These are phyloP conservation scores for Lotus japonicus DNA, from an alignment of 306 rosid genomes.

Conservation along the genomic window DNA sequence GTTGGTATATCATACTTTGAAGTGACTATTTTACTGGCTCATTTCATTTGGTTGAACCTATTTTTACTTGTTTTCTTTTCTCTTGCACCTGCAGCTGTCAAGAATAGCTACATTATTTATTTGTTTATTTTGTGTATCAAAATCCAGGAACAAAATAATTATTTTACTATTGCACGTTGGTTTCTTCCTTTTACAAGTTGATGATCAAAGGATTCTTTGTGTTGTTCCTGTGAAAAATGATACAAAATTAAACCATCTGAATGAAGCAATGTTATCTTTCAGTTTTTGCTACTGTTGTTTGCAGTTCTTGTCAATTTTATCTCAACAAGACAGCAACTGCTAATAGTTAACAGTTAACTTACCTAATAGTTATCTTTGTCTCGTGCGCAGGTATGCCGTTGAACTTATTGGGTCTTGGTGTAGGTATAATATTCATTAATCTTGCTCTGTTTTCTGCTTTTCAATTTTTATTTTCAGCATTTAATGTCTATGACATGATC, in stretches of 20 bases:
- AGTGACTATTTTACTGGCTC: not conserved
- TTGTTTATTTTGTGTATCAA: not conserved
- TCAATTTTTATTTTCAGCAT: not conserved
- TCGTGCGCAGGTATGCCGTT: conserved; percentile 72
- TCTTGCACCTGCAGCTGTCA: not conserved
- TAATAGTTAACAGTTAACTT: too few relatives aligned
- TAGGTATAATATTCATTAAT: conserved; percentile 42
- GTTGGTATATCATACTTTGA: conserved; percentile 2
- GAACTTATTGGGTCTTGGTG: conserved; percentile 88
- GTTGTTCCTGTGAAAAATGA: not conserved
- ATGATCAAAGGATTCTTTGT: not conserved
- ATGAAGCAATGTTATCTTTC: not conserved
- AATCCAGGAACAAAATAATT: not conserved
- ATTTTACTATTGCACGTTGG: not conserved
- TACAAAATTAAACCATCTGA: not conserved
- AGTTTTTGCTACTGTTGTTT: not conserved
- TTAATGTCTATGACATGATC: not conserved
- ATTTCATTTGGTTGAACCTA: not conserved
- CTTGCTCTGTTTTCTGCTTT: conserved; percentile 5
- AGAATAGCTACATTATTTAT: not conserved
- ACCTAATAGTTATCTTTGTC: too few relatives aligned
- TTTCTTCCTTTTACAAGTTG: not conserved
- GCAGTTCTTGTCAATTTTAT: not conserved
- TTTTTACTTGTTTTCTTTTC: not conserved
- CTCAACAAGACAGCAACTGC: not conserved